A percentile compares a stretch with the other conserved stretches of the same genome.
These are phyloP conservation scores for Aspergillus awamori DNA, from an alignment of 2,329 filamentous ascomycete genomes.

Conservation along the genomic window DNA sequence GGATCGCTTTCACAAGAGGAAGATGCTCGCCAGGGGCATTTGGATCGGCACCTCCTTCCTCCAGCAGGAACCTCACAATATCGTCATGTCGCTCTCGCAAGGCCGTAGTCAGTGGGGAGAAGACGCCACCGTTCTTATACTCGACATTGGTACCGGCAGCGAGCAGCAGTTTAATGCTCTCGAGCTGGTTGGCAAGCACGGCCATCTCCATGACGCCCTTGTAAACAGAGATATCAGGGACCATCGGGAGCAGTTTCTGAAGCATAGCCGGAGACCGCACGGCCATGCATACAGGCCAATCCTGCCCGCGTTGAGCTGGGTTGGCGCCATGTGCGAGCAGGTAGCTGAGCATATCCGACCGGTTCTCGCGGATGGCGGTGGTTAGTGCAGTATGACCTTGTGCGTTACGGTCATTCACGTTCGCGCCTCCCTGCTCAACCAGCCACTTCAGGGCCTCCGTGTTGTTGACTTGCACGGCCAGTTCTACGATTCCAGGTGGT, in stretches of 20 bases:
- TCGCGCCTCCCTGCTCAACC: conserved; percentile 59
- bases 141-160: conserved; percentile 68
- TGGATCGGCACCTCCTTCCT: conserved; percentile 64
- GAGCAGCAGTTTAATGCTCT: conserved; percentile 67
- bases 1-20: conserved; percentile 70
- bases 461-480: conserved; percentile 64
- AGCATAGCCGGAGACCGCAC: conserved; percentile 64
- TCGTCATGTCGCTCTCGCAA: conserved; percentile 65
- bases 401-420: conserved; percentile 61
- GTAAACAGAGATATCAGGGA: conserved; percentile 39
- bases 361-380: conserved; percentile 65
- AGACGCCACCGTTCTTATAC: conserved; percentile 73
- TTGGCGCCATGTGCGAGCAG: conserved; percentile 63
- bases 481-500: conserved; percentile 68
- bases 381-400: conserved; percentile 66
- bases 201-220: conserved; percentile 70
- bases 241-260: conserved; percentile 59
- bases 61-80: conserved; percentile 64
- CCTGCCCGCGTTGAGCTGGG: conserved; percentile 64
- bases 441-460: conserved; percentile 63
- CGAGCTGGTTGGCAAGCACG: conserved; percentile 67
- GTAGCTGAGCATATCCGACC: conserved; percentile 61
- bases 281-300: conserved; percentile 73
- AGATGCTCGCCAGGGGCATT: conserved; percentile 71
- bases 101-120: conserved; percentile 68